Evolutionary conservation across 108 stramenopile species (phyloP).

Genomic region (Schizochytrium sp.): DNA sequence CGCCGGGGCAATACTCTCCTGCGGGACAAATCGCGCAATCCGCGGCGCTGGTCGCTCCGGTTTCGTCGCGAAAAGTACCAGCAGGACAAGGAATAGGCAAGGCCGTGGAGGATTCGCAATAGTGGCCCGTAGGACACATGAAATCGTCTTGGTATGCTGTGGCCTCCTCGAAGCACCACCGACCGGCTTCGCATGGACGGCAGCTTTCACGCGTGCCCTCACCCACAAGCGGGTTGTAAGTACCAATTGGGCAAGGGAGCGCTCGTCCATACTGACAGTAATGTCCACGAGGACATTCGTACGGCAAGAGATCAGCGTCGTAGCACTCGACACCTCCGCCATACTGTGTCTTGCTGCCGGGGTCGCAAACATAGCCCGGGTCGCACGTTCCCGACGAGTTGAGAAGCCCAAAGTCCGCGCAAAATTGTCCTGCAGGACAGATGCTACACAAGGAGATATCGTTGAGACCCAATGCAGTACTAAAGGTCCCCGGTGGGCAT

Average conservation of each 20-base stretch:
- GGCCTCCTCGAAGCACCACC: neutral
- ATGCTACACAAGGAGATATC: neutral
- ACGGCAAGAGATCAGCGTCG: slow-evolving; percentile 2
- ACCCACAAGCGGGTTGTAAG: slow-evolving; percentile 2
- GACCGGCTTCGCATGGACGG: neutral
- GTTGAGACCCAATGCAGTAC: neutral
- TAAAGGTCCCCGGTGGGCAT: slow-evolving; percentile 22
- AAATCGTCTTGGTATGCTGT: neutral
- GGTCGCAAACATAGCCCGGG: slow-evolving; percentile 7
- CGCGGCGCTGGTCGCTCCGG: neutral
- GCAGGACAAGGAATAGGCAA: slow-evolving; percentile 3
- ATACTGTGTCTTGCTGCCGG: neutral
- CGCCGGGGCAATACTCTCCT: neutral
- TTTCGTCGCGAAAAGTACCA: neutral
- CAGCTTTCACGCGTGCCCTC: neutral
- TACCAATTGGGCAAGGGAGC: slow-evolving; percentile 24
- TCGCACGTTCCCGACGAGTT: slow-evolving; percentile 16
- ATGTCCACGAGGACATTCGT: slow-evolving; percentile 38
- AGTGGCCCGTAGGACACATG: slow-evolving; percentile 11
- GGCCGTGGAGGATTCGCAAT: neutral
- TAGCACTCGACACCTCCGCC: slow-evolving; percentile 16
- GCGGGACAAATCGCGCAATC: neutral
- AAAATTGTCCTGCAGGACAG: slow-evolving; percentile 18
- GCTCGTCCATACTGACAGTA: slow-evolving; percentile 30
- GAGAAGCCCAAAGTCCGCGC: neutral